Base-by-base conservation (phyloP, 768 basidiomycete species). In the Auricularia cornea region DNA sequence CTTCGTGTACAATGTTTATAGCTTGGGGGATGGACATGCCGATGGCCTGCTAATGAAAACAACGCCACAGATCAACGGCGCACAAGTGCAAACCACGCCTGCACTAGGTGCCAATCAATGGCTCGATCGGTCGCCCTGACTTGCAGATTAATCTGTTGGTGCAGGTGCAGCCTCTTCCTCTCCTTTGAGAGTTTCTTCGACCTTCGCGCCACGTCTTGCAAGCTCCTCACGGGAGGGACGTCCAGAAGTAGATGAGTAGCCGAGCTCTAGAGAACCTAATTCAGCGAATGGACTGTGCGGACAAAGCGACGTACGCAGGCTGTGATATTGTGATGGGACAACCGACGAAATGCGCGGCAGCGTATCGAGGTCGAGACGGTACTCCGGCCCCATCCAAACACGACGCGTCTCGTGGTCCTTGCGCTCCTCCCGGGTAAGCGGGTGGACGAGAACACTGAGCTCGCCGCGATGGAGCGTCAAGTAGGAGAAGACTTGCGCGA, bases 401-500 rank as follows among this genome's bases (percentile, higher is more conserved):
- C 74, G 78, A 3, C 90, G 83, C n/a, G 74, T 64, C 68, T 87
- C 84, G 66, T 92, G 89, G 70, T 91, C 90, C 63, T 86, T 90
- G 65, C 10, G 38, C 28, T 84, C 73, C 68, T 90, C 86, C 33
- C 81, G 79, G 12, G 90, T 91, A 54, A 91, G 72, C 0, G 90
- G 90, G 70, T 91, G 89, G 0, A 91, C 80, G 2, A 91, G 78
- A 44, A 92, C 79, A 66, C 90, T 92, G 60, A 91, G 73, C 35
- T 80, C 70, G 3, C 88, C 89, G 51, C 85, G 79, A 70, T 92
- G 82, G 72, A 85, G 71, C 66, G 81, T 84, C 18, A 92, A 78
- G 65, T 90, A 92, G 11, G 89, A 90, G 70, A 84, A 92, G n/a
- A 92, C 85, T 0, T 86, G 79, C 0, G 81, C 74, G 69, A 92